These are phyloP conservation scores for Sideroxylon spinosum DNA, from an alignment of 179 eudicot genomes.

Conservation along the genomic window DNA sequence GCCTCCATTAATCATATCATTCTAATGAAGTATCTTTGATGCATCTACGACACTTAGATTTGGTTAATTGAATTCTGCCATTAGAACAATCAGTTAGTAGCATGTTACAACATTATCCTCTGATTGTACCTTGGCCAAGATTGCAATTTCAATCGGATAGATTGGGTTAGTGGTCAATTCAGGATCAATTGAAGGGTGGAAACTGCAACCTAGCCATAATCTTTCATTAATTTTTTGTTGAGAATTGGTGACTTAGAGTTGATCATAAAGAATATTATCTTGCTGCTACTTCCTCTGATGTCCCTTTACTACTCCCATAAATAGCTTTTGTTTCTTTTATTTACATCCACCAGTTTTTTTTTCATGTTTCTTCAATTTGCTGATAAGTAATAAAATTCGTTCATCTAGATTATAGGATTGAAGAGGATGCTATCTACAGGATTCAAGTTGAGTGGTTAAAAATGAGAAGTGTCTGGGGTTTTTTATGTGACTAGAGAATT, in stretches of 20 bases:
- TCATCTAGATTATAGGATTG: not conserved
- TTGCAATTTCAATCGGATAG: not conserved
- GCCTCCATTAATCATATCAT: not conserved
- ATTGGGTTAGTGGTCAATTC: not conserved
- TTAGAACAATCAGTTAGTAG: not conserved
- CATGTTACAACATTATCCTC: not conserved
- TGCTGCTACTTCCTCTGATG: not conserved
- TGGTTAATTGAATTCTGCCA: not conserved
- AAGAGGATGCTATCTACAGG: too few relatives aligned
- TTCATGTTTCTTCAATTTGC: not conserved
- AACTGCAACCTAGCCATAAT: too few relatives aligned
- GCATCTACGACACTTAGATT: too few relatives aligned
- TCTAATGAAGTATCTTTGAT: too few relatives aligned
- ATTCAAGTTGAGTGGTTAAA: too few relatives aligned
- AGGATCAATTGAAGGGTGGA: too few relatives aligned
- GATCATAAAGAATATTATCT: not conserved
- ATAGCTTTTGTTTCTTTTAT: too few relatives aligned
- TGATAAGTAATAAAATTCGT: not conserved
- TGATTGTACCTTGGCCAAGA: not conserved
- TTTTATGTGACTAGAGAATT: too few relatives aligned
- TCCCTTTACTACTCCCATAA: not conserved
- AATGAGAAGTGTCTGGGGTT: too few relatives aligned
- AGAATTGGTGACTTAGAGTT: not conserved
- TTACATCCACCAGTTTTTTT: not conserved
- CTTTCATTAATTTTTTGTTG: not conserved